phyloP scores from a whole-genome alignment of 768 basidiomycete species.

The Trametes villosa region DNA sequence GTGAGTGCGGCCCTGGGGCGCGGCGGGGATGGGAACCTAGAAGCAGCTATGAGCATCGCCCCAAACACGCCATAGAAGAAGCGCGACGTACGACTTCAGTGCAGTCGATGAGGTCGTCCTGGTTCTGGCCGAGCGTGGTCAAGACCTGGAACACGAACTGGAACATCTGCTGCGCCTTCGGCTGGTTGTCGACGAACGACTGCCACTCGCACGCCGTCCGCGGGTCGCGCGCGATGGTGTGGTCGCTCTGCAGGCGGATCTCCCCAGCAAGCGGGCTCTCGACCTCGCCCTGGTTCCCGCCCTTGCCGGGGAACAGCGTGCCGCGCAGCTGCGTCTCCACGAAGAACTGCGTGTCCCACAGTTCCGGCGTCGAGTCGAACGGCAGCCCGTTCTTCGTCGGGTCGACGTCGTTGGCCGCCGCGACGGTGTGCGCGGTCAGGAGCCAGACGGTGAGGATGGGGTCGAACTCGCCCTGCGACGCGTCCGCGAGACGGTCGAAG shows the following conservation, averaged over 20 bases:
- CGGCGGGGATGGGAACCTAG: slow-evolving; percentile 2
- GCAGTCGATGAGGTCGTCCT: slow-evolving; percentile 30
- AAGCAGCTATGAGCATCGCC: not conserved
- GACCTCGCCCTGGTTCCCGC: slow-evolving; percentile 27
- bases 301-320: slow-evolving; percentile 26
- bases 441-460: not conserved
- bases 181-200: no score
- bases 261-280: slow-evolving; percentile 26
- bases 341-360: slow-evolving; percentile 33
- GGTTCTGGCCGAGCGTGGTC: slow-evolving; percentile 33
- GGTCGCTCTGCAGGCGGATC: slow-evolving; percentile 34
- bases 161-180: no score
- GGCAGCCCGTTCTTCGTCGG: slow-evolving; percentile 24
- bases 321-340: slow-evolving; percentile 46
- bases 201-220: slow-evolving; percentile 31
- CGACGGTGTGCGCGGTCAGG: no score
- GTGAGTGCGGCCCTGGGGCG: no score
- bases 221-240: slow-evolving; percentile 27
- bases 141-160: no score
- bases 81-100: slow-evolving; percentile 30
- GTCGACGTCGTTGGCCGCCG: slow-evolving; percentile 30
- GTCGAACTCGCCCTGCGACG: slow-evolving; percentile 17
- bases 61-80: not conserved
- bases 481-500: slow-evolving; percentile 12
- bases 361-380: slow-evolving; percentile 28